Conservation (phyloP, 1,139 yeast genomes). For the Blastobotrys proliferans region DNA sequence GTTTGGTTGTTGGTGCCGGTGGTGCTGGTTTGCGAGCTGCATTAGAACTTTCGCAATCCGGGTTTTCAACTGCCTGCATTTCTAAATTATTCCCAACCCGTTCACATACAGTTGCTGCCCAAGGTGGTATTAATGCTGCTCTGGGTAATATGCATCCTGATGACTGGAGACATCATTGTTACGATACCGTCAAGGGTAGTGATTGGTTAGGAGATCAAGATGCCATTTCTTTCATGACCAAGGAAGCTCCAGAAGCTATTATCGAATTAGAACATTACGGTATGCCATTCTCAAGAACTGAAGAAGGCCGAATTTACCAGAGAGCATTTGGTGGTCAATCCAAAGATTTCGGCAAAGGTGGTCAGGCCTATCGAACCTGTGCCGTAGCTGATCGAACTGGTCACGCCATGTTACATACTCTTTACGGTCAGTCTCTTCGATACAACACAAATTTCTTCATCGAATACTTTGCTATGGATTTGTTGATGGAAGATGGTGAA, state of each 20-base stretch:
- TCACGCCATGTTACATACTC: slow-evolving; percentile 91
- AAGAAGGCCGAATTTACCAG: slow-evolving; percentile 95
- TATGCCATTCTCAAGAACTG: slow-evolving; percentile 96
- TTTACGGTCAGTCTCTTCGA: slow-evolving; percentile 94
- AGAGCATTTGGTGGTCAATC: slow-evolving; percentile 99
- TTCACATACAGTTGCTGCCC: slow-evolving; percentile 98
- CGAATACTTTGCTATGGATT: slow-evolving; percentile 94
- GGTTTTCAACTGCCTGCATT: slow-evolving; percentile 95
- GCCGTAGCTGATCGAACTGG: slow-evolving; percentile 99
- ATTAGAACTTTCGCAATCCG: slow-evolving; percentile 85
- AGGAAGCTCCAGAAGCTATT: slow-evolving; percentile 94
- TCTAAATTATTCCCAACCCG: slow-evolving; percentile 97
- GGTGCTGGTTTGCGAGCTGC: slow-evolving; percentile 99
- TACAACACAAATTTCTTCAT: slow-evolving; percentile 97
- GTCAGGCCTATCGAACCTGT: slow-evolving; percentile 98
- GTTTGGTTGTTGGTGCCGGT: slow-evolving; percentile 98
- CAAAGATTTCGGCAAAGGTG: slow-evolving; percentile 93
- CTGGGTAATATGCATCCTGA: slow-evolving; percentile 94
- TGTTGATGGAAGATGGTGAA: slow-evolving; percentile 92
- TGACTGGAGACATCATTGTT: slow-evolving; percentile 99
- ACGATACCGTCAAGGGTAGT: slow-evolving; percentile 99
- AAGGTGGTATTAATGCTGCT: slow-evolving; percentile 99
- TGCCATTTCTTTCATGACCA: slow-evolving; percentile 98
- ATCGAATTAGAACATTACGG: slow-evolving; percentile 97
- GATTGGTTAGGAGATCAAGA: slow-evolving; percentile 99